Evolutionary conservation across 2,329 filamentous ascomycete species (phyloP).

Genomic region (Ceratocystis cubensis): DNA sequence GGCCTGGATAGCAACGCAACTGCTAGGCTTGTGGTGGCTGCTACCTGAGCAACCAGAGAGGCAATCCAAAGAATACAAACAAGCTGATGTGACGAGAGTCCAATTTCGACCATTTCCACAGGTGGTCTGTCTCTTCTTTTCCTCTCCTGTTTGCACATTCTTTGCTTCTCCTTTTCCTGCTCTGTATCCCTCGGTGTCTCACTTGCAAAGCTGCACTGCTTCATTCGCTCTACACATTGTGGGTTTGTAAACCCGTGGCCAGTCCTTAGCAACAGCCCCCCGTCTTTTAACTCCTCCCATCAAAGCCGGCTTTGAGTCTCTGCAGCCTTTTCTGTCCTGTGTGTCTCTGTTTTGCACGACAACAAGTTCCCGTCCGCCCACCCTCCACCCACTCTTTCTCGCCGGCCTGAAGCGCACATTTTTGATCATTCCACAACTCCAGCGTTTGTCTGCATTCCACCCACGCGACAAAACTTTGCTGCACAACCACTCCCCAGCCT

Average conservation of each 20-base stretch:
- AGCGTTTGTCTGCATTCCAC: slow-evolving; percentile 3
- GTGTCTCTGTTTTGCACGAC: neutral
- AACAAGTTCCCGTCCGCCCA: neutral
- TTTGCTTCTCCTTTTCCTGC: neutral
- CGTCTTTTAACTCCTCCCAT: neutral
- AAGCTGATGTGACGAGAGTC: slow-evolving; percentile 1
- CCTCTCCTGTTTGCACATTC: neutral
- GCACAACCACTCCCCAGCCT: neutral
- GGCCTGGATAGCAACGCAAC: neutral
- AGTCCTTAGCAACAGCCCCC: neutral
- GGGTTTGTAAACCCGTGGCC: neutral
- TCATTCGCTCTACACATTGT: neutral
- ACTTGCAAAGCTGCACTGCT: neutral
- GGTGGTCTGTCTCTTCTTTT: neutral
- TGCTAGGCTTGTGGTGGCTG: slow-evolving; percentile 2
- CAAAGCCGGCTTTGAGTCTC: neutral
- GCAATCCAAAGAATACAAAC: neutral
- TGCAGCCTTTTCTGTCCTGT: neutral
- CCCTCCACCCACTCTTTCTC: neutral
- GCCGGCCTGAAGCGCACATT: neutral
- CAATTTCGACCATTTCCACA: neutral
- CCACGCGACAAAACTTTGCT: neutral
- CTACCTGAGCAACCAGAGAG: slow-evolving; percentile 9
- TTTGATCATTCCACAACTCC: neutral
- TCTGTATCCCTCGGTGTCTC: slow-evolving; percentile 3